phyloP scores from a whole-genome alignment of 768 basidiomycete genomes.

The Rhodotorula graminis region DNA sequence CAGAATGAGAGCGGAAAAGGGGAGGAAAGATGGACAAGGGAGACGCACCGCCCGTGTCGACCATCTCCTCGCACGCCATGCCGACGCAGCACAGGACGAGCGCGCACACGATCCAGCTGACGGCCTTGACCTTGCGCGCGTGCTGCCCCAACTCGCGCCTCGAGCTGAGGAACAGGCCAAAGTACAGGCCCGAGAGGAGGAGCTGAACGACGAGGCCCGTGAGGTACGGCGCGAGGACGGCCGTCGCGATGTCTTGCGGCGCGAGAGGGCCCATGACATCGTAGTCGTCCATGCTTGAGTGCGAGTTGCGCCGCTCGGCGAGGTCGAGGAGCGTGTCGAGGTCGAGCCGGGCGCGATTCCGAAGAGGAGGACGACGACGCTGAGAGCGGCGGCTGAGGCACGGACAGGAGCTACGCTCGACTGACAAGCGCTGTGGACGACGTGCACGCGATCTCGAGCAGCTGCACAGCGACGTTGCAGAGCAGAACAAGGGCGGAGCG shows the following conservation, averaged over 20 bases:
- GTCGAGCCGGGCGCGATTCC: no score
- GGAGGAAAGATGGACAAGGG: no score
- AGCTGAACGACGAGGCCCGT: neutral
- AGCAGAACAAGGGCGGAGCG: no score
- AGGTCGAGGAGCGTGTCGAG: no score
- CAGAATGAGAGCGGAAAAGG: neutral
- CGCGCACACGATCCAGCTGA: slow-evolving; percentile 12
- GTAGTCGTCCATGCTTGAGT: neutral
- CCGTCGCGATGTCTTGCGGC: neutral
- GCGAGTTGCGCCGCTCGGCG: no score
- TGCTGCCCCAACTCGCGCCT: neutral
- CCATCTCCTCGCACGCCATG: slow-evolving; percentile 2
- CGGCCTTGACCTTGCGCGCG: neutral
- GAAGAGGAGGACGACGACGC: no score
- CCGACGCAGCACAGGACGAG: slow-evolving; percentile 2
- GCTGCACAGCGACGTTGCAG: no score
- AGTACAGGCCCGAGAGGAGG: slow-evolving; percentile 11
- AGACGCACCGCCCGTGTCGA: slow-evolving; percentile 9
- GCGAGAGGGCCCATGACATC: neutral
- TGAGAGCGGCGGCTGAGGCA: no score
- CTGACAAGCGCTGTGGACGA: no score
- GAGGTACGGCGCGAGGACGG: slow-evolving; percentile 2
- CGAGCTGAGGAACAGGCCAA: neutral
- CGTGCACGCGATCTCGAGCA: no score
- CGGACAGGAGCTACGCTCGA: no score